Evolutionary conservation across 768 basidiomycete genomes (phyloP), one percentile per base, ranked within the genome.

Genomic region (Tulasnella sp.): DNA sequence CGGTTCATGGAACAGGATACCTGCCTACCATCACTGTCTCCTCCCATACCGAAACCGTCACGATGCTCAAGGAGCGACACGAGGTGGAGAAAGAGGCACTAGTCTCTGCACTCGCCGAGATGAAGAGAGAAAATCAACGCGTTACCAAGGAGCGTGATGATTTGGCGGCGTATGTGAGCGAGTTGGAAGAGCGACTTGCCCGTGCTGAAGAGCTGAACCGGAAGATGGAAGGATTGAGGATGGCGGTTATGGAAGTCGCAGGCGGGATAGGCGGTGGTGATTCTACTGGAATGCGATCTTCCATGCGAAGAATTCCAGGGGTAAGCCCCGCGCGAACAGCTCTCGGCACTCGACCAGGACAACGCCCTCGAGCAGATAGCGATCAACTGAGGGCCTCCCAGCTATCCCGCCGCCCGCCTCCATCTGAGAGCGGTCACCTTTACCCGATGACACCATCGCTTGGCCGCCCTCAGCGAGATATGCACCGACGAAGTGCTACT

Each of bases 51-150:
- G 74, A 78, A 8, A 77, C 70, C 9, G 45, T 77, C 15, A 31
- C 31, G 67, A 38, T 68, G 58, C 58, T 78, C 34, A 68, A 74
- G 34, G 78, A 78, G 25, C 76, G 78, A 12, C 77, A 78, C 49
- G 78, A 78, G 40, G 34, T 78, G 3, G 78, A 78, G 64, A 78
- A 67, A 36, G 78, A 78, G 9, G 77, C 78, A 37, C 71, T 78
- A 9, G 45, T 78, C 39, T 68, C 37, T 0, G 78, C 78, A 8
- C 67, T 78, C 11, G 77, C 42, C 12, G 69, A 78, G 37, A 52
- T 64, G 40, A 71, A 73, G 77, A 25, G 76, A 54, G 69, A 72
- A 14, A 77, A 77, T 39, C 45, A 52, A 15, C 78, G 40, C 12
- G 34, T 78, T 22, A 67, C 9, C 25, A 49, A 67, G 64, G 58